phyloP scores from a whole-genome alignment of 2,329 filamentous ascomycete genomes.

The Pyrenochaeta sp. region DNA sequence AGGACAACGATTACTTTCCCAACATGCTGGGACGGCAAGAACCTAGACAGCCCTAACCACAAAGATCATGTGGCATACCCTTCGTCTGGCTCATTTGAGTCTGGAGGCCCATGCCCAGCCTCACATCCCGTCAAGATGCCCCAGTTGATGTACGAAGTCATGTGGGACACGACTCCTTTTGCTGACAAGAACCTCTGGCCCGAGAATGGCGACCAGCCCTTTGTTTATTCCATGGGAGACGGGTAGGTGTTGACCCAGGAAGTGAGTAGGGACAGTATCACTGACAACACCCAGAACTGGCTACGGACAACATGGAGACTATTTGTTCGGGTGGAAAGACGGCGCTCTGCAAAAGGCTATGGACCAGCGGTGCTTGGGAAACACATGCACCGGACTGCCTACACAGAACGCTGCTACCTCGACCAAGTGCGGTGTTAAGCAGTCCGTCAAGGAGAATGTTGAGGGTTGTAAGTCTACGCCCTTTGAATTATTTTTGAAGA shows the following conservation, averaged over 20 bases:
- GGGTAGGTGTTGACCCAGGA: constrained; percentile 27
- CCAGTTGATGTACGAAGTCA: constrained; percentile 56
- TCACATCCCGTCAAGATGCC: constrained; percentile 56
- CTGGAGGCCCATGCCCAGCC: constrained; percentile 44
- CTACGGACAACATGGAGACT: constrained; percentile 36
- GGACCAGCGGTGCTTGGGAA: constrained; percentile 45
- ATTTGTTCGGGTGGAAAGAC: constrained; percentile 56
- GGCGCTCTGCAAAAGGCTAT: constrained; percentile 54
- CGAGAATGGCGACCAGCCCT: constrained; percentile 31
- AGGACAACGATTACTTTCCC: constrained; percentile 58
- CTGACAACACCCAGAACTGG: constrained; percentile 23
- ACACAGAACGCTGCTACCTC: constrained; percentile 24
- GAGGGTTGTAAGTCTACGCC: constrained; percentile 24
- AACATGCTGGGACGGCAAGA: constrained; percentile 59
- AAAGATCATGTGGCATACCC: constrained; percentile 57
- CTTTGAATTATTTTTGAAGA: background rate
- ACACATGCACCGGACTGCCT: constrained; percentile 43
- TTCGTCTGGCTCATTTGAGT: constrained; percentile 27
- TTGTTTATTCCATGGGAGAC: constrained; percentile 47
- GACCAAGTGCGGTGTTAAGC: constrained; percentile 22
- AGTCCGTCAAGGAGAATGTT: constrained; percentile 29
- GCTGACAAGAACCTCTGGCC: constrained; percentile 34
- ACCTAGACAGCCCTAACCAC: constrained; percentile 62
- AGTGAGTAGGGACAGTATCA: background rate
- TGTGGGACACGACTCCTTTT: constrained; percentile 52